Evolutionary conservation across 805 yeast species (phyloP), one percentile per base, ranked within the genome.

Genomic region (Lipomyces sp.): DNA sequence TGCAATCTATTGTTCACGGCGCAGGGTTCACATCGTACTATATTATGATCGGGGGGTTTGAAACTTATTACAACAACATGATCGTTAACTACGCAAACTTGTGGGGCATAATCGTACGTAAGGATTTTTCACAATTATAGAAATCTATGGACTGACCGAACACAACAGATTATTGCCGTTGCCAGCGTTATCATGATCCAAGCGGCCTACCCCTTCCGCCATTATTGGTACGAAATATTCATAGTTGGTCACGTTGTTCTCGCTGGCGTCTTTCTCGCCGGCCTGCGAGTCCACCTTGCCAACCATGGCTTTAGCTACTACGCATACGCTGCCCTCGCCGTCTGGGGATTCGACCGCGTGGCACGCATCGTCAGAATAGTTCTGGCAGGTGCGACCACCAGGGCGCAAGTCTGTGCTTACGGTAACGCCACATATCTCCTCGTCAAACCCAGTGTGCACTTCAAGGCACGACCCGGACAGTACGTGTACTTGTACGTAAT

Each of bases 331-430:
- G 74, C 87, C 7, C 81, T 85, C 66, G 87, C 85, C 0, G 80
- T 91, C 7, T 92, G 97, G 97, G 82, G 80, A 1, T 81, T 86
- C 70, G 96, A 92, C 74, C 80, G 93, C 63, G 66, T 85, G 0
- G 73, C 84, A 13, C 82, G 97, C 69, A 66, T 87, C 10, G 77
- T 82, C 0, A 82, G 91, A 63, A 76, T 90, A 1, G 62, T 83
- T 13, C 73, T 78, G 39, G 87, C 88, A 68, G 97, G 97, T 5
- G 72, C 79, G 2, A 35, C 35, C 39, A 53, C 60, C 39, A 65
- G 67, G 18, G 76, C 77, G 53, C 62, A 69, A 13, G 79, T 79
- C 2, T 67, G 67, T 8, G 59, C 63, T 11, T 56, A 62, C 30
- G 69, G 64, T 11, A 71, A 64, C 39, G 66, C 64, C 37, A 48